Base-by-base conservation (phyloP, 805 yeast species). In the Saccharomycodes ludwigii region DNA sequence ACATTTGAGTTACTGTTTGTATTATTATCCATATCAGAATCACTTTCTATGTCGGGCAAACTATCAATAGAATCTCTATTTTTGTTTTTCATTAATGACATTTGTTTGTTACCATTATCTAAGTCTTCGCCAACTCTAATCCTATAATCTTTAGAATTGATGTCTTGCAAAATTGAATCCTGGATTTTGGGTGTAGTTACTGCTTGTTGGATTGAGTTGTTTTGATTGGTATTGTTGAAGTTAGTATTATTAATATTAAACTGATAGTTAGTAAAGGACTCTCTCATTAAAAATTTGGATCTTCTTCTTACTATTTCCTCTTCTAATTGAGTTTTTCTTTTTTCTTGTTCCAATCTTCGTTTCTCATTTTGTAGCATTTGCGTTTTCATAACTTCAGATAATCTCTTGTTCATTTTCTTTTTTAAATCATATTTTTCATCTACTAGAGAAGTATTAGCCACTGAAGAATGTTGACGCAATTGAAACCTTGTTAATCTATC, bases 21-120 rank as follows among this genome's bases (percentile, higher is more conserved):
- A 12, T 60, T 61, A 10, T 63, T 72, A 30, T 66, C 73, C 13
- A 47, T 50, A 32, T 68, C 73, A 9, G 74, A 67, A 38, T 66
- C 71, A 0, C 70, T 64, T 27, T 52, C 54, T 8, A 66, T 67
- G 24, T 66, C 71, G 3, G 73, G 72, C 17, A 66, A 43, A 4
- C 54, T 42, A 24, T 53, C 44, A n/a, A 37, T 42, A 13, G 21
- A 24, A 8, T 14, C 17, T 4, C 24, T 18, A 6, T 14, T 28
- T 16, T 2, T 38, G 37, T 11, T 34, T 33, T 9, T 37, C 33
- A 7, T 20, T 18, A 5, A 24, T 24, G 9, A 28, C 21, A 29
- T n/a, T n/a, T n/a, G n/a, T n/a, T n/a, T n/a, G n/a, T 24, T 27
- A 6, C 12, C 21, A 3, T 26, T 24, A 6, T 23, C 18, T 4